Percentiles rank a stretch among this genome's conserved stretches.
phyloP scores from a whole-genome alignment of 441 rosid genomes.

The Pelargonium australe region DNA sequence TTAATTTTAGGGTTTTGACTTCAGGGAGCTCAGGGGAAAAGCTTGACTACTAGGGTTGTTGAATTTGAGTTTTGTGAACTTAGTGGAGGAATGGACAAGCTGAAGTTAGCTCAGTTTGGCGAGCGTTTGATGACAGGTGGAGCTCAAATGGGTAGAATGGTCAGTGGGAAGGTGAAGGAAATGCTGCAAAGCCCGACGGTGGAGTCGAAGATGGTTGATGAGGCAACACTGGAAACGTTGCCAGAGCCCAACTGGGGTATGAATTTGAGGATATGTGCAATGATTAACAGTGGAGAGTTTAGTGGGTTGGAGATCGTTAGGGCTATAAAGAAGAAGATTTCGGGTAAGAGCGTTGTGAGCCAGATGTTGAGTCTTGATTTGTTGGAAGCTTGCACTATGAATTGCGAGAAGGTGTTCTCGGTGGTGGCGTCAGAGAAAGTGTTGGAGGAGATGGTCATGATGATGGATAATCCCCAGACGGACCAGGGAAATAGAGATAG shows the following conservation, averaged over 20 bases:
- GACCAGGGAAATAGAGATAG: slow-evolving; percentile 45
- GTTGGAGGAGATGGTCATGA: slow-evolving; percentile 82
- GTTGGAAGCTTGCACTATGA: slow-evolving; percentile 68
- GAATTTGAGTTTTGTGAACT: slow-evolving; percentile 14
- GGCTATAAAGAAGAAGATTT: slow-evolving; percentile 67
- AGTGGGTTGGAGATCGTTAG: slow-evolving; percentile 57
- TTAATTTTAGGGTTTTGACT: too few relatives aligned
- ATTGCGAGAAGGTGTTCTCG: slow-evolving; percentile 74
- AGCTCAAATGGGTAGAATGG: slow-evolving; percentile 67
- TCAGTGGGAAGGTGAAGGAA: slow-evolving; percentile 75
- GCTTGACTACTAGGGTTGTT: slow-evolving; percentile 24
- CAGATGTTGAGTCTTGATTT: slow-evolving; percentile 71
- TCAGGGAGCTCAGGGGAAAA: background rate
- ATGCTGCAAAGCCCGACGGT: slow-evolving; percentile 70
- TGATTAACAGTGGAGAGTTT: slow-evolving; percentile 66
- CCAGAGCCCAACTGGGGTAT: slow-evolving; percentile 82
- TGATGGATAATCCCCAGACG: slow-evolving; percentile 52
- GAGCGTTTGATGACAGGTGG: slow-evolving; percentile 69
- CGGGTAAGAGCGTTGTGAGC: slow-evolving; percentile 43
- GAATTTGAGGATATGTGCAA: slow-evolving; percentile 78
- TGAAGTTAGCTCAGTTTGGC: slow-evolving; percentile 61
- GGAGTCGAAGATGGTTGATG: slow-evolving; percentile 75
- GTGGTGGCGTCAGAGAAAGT: slow-evolving; percentile 75
- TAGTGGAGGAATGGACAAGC: slow-evolving; percentile 45
- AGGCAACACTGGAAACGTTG: slow-evolving; percentile 63